phyloP scores from a whole-genome alignment of 2,329 filamentous ascomycete species.

The Cladorrhinum sp. region DNA sequence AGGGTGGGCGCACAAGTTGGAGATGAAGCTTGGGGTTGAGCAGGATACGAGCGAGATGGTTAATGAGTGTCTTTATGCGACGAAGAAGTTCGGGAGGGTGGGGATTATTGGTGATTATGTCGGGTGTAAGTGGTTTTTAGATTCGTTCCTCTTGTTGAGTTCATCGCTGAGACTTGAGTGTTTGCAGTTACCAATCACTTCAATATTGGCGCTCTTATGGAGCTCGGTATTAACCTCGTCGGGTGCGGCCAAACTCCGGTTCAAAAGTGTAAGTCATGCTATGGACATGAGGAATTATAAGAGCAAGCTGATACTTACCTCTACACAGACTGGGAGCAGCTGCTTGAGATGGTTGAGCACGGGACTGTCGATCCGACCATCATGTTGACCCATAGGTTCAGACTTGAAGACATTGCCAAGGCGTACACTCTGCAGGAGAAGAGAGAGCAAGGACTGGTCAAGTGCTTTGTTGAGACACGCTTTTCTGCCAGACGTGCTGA shows the following conservation, averaged over 20 bases:
- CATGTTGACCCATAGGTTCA: constrained; percentile 16
- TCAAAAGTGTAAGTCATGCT: constrained; percentile 14
- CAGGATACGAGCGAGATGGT: constrained; percentile 21
- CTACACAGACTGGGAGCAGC: constrained; percentile 13
- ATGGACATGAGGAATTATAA: neutral
- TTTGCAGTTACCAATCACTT: constrained; percentile 18
- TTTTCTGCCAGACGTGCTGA: constrained; percentile 11
- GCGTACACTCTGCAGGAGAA: constrained; percentile 17
- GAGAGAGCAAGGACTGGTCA: constrained; percentile 12
- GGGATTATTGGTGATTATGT: constrained; percentile 19
- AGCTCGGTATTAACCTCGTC: constrained; percentile 16
- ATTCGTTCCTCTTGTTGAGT: neutral
- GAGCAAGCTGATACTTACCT: neutral
- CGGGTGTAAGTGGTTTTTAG: constrained; percentile 12
- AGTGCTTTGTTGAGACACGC: constrained; percentile 19
- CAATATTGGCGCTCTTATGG: constrained; percentile 18
- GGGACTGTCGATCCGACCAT: constrained; percentile 14
- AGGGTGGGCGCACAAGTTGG: constrained; percentile 12
- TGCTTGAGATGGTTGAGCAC: constrained; percentile 15
- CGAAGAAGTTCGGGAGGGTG: constrained; percentile 15
- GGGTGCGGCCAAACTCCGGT: constrained; percentile 20
- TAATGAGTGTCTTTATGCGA: constrained; percentile 17
- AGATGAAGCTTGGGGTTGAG: constrained; percentile 14
- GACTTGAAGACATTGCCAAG: constrained; percentile 18
- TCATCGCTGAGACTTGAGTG: neutral